Base-by-base conservation (phyloP, 345 rosid species). In the Nephelium lappaceum region DNA sequence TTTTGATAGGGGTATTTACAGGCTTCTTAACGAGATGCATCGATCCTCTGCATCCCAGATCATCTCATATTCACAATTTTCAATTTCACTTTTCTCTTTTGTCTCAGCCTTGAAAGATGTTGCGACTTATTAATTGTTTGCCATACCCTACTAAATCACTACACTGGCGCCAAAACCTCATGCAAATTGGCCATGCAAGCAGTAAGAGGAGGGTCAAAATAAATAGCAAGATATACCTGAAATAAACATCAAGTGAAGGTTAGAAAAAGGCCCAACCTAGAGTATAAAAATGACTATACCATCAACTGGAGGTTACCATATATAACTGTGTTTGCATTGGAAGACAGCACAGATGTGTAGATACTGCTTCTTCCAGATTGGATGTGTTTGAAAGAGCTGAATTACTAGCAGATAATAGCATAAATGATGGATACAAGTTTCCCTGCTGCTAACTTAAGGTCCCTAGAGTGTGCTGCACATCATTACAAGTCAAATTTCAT, bases 371-470 rank as follows among this genome's bases (percentile, higher is more conserved):
- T 70, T 85, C 86, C 24, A 60, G 55, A 78, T 69, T 68, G 64
- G 91, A 86, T 53, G 69, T 42, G 31, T 84, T 86, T 63, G 77
- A 80, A 67, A 66, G 74, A 41, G 80, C 21, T 25, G 87, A 69
- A 47, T 85, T 85, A 27, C 85, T 82, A 73, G 81, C 89, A 65
- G 97, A 93, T 78, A 95, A 81, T 66, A 95, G 93, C 98, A 93
- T 92, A 88, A 95, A 93, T 60, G 99, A 95, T 0, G 99, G 97
- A 87, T 91, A 87, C 78, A 91, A 82, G 84, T 95, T 95, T 62
- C 99, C 99, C 83, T 90, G 94, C 89, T 93, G 99, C 99, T 98
- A 95, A 81, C 95, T 93, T 80, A 92, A 45, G 21, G 97, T 95
- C 81, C 98, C 98, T 75, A 93, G 39, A 67, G 98, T 93, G 78